A percentile compares a stretch with the other conserved stretches of the same genome.
Conservation (phyloP, 108 stramenopile species). For the Nitzschia palea region DNA sequence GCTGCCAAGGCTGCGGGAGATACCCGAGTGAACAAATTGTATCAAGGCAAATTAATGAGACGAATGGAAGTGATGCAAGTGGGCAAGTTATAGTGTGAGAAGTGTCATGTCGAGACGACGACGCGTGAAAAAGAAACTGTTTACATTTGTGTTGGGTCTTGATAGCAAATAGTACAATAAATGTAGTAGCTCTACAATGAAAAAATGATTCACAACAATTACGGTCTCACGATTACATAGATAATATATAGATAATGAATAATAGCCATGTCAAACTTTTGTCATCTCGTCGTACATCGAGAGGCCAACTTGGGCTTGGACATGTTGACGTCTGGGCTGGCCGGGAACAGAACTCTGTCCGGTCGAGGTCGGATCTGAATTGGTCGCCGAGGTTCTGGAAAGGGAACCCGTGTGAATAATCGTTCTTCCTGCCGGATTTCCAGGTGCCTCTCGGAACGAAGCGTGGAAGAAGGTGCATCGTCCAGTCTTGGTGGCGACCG, state of each 20-base stretch:
- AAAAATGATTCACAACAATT: too few relatives aligned
- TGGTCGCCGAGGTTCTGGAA: constrained; percentile 25
- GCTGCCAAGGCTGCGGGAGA: constrained; percentile 85
- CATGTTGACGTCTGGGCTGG: background rate
- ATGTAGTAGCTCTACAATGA: too few relatives aligned
- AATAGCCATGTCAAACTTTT: too few relatives aligned
- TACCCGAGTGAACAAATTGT: constrained; percentile 66
- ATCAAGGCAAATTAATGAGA: constrained; percentile 79
- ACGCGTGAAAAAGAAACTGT: background rate
- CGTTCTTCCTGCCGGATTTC: constrained; percentile 19
- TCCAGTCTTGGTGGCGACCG: background rate
- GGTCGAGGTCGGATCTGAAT: constrained; percentile 21
- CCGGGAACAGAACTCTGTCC: background rate
- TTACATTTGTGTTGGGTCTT: too few relatives aligned
- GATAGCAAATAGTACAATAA: too few relatives aligned
- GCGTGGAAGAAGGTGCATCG: background rate
- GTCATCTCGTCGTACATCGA: background rate
- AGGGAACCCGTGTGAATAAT: constrained; percentile 23
- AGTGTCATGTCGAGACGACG: background rate
- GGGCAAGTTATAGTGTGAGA: constrained; percentile 38
- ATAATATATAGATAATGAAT: too few relatives aligned
- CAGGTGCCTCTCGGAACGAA: background rate
- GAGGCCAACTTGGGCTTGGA: background rate
- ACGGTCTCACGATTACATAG: too few relatives aligned
- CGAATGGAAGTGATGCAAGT: constrained; percentile 83